phyloP scores from a whole-genome alignment of 2,329 filamentous ascomycete species.

The Chaetomium strumarium region DNA sequence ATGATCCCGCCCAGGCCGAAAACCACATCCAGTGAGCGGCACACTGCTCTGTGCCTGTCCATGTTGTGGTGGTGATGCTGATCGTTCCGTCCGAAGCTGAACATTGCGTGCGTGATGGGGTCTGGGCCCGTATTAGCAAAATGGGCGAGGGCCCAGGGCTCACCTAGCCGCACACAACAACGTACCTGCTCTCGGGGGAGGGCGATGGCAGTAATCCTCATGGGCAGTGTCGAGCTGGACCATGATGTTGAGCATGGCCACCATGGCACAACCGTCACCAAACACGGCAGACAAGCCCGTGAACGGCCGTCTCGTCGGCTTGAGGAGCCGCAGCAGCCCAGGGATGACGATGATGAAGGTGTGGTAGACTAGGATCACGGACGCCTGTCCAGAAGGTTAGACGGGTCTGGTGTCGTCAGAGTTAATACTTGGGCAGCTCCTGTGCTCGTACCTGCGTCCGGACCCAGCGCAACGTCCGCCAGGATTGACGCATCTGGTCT shows the following conservation, averaged over 20 bases:
- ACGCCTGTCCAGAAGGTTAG: conserved; percentile 15
- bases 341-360: conserved; percentile 19
- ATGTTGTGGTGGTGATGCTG: neutral
- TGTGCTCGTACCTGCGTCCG: conserved; percentile 8
- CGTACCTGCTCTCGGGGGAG: neutral
- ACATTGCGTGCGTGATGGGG: neutral
- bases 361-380: conserved; percentile 21
- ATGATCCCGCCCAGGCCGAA: conserved; percentile 9
- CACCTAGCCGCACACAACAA: neutral
- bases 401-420: neutral
- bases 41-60: conserved; percentile 3
- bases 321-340: conserved; percentile 17
- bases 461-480: conserved; percentile 12
- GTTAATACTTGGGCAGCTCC: neutral
- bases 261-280: conserved; percentile 22
- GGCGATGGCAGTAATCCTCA: conserved; percentile 10
- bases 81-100: neutral
- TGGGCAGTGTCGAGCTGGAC: conserved; percentile 10
- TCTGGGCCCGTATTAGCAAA: conserved; percentile 5
- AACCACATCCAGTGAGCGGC: conserved; percentile 7
- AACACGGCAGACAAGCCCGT: conserved; percentile 19
- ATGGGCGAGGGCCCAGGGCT: neutral
- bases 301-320: conserved; percentile 15
- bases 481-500: neutral
- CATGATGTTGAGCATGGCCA: conserved; percentile 23